Conservation (phyloP, 768 basidiomycete species). For the Polyporus arcularius region DNA sequence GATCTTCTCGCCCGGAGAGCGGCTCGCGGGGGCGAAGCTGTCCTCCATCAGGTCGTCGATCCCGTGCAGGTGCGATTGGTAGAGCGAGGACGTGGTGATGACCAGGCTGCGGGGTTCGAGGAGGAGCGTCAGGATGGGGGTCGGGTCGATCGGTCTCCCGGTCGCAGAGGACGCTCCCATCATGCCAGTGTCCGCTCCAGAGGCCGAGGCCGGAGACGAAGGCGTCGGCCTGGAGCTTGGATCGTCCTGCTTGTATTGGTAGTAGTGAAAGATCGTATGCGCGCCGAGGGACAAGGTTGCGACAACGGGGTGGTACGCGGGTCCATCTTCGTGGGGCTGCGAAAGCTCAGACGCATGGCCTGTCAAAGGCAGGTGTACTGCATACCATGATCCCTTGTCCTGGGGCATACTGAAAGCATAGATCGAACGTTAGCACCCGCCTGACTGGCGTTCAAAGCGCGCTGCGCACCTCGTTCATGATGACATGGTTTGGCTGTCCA, state of each 20-base stretch:
- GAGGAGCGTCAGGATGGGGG: constrained; percentile 69
- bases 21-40: constrained; percentile 26
- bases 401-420: constrained; percentile 64
- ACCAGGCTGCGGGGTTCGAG: constrained; percentile 86
- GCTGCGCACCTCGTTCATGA: constrained; percentile 74
- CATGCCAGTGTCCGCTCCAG: constrained; percentile 6
- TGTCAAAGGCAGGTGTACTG: constrained; percentile 6
- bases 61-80: constrained; percentile 78
- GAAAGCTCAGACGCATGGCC: not conserved
- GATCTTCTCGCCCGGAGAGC: constrained; percentile 35
- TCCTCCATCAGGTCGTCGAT: constrained; percentile 65
- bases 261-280: constrained; percentile 83
- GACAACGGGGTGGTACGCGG: constrained; percentile 84
- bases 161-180: constrained; percentile 16
- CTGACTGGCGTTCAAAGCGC: too few relatives aligned
- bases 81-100: constrained; percentile 70
- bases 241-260: constrained; percentile 49
- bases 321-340: constrained; percentile 93
- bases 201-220: not conserved
- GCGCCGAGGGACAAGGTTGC: constrained; percentile 89
- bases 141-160: constrained; percentile 61
- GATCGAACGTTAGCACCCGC: too few relatives aligned
- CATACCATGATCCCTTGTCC: constrained; percentile 93
- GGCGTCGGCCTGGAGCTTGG: constrained; percentile 16
- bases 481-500: constrained; percentile 80